A percentile compares a stretch with the other conserved stretches of the same genome.
These are phyloP conservation scores for Fonsecaea nubica DNA, from an alignment of 2,329 filamentous ascomycete genomes.

Conservation along the genomic window DNA sequence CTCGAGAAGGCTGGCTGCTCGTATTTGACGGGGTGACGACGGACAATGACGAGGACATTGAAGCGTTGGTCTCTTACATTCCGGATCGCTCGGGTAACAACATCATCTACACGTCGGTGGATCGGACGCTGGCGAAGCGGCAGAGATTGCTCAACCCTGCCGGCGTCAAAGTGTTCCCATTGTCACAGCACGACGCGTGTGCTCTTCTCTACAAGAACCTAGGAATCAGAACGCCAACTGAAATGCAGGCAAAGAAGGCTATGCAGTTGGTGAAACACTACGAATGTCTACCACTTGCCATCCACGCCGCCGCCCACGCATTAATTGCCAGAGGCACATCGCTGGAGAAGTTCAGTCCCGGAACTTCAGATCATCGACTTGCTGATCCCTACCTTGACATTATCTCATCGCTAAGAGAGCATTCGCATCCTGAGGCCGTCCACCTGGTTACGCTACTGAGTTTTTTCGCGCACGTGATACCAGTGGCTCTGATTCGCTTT, in stretches of 20 bases:
- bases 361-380: conserved; percentile 62
- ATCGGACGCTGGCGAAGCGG: conserved; percentile 63
- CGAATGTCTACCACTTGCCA: conserved; percentile 70
- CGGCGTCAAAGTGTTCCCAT: conserved; percentile 62
- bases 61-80: conserved; percentile 64
- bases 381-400: conserved; percentile 57
- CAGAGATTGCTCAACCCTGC: conserved; percentile 65
- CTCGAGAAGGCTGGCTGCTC: conserved; percentile 68
- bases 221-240: conserved; percentile 61
- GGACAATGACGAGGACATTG: conserved; percentile 59
- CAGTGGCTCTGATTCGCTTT: conserved; percentile 68
- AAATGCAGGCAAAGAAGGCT: conserved; percentile 63
- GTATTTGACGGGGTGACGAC: conserved; percentile 72
- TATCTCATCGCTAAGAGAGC: conserved; percentile 52
- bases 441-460: conserved; percentile 70
- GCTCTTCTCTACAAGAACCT: conserved; percentile 68
- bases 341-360: conserved; percentile 64
- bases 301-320: conserved; percentile 69
- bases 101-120: conserved; percentile 72
- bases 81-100: conserved; percentile 68
- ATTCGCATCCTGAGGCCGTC: conserved; percentile 59
- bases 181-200: conserved; percentile 65
- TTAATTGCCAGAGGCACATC: conserved; percentile 67
- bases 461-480: conserved; percentile 70
- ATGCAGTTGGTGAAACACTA: conserved; percentile 69